A percentile compares a stretch with the other conserved stretches of the same genome.
Evolutionary conservation across 208 protist genomes (phyloP).

Genomic region (Herpetomonas samuelpessoai): DNA sequence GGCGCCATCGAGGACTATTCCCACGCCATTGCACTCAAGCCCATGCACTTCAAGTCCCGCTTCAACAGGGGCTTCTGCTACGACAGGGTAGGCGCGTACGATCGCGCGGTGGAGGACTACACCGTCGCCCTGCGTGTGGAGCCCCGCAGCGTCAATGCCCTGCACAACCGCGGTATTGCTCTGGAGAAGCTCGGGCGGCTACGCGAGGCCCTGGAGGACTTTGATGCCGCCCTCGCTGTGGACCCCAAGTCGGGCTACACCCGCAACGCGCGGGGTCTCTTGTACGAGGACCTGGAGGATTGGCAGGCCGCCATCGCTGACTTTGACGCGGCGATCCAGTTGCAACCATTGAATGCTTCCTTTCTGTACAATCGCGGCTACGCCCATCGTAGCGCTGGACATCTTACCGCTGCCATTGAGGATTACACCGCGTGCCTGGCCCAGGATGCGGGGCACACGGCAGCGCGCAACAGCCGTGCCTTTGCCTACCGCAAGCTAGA

Average conservation of each 20-base stretch:
- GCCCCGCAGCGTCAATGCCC: too few relatives aligned
- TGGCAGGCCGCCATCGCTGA: conserved; percentile 48
- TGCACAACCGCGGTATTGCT: conserved; percentile 88
- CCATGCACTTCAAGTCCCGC: conserved; percentile 81
- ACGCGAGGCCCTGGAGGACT: conserved; percentile 68
- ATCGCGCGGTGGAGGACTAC: too few relatives aligned
- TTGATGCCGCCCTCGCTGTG: conserved; percentile 58
- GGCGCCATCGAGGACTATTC: conserved; percentile 83
- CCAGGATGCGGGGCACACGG: too few relatives aligned
- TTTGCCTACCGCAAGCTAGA: too few relatives aligned
- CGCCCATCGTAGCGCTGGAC: conserved; percentile 52
- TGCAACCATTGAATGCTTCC: conserved; percentile 58
- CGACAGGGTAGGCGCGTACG: too few relatives aligned
- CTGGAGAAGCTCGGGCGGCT: conserved; percentile 66
- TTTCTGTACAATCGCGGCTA: conserved; percentile 89
- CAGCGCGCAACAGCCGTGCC: too few relatives aligned
- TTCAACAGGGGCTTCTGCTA: too few relatives aligned
- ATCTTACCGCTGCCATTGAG: conserved; percentile 60
- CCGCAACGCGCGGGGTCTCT: conserved; percentile 90
- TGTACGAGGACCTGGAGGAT: conserved; percentile 60
- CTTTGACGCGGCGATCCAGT: conserved; percentile 70
- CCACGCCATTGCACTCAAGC: conserved; percentile 59
- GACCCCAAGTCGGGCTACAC: conserved; percentile 81
- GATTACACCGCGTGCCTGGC: conserved; percentile 78
- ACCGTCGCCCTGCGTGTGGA: too few relatives aligned